A percentile compares a stretch with the other conserved stretches of the same genome.
Conservation (phyloP, 441 rosid genomes). For the Mallotus repandus region DNA sequence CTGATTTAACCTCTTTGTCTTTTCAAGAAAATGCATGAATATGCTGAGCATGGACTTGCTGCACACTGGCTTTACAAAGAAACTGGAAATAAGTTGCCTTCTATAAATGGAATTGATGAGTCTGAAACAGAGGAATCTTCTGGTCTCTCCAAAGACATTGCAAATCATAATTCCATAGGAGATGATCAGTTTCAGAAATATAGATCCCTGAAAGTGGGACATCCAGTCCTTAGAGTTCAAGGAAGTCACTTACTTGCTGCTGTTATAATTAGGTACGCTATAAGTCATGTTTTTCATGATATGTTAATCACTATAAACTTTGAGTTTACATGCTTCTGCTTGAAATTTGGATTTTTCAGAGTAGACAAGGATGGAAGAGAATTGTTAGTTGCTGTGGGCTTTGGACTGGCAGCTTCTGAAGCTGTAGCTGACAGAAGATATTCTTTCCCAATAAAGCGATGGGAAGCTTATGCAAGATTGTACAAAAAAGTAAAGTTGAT, state of each 20-base stretch:
- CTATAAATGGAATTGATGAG: slow-evolving; percentile 41
- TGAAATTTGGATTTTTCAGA: slow-evolving; percentile 42
- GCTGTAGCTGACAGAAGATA: slow-evolving; percentile 73
- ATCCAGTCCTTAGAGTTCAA: slow-evolving; percentile 73
- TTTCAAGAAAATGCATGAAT: slow-evolving; percentile 72
- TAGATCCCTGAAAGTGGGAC: slow-evolving; percentile 58
- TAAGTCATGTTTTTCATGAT: slow-evolving; percentile 10
- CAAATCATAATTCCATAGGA: slow-evolving; percentile 36
- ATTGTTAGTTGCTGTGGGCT: slow-evolving; percentile 79
- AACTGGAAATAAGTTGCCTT: slow-evolving; percentile 47
- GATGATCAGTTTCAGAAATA: slow-evolving; percentile 48
- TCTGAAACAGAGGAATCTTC: slow-evolving; percentile 44
- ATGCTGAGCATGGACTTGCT: slow-evolving; percentile 84
- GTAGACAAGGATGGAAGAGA: slow-evolving; percentile 65
- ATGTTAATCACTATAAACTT: slow-evolving; percentile 1
- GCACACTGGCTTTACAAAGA: slow-evolving; percentile 90
- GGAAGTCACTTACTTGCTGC: slow-evolving; percentile 80
- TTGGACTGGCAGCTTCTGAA: slow-evolving; percentile 69
- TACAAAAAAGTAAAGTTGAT: slow-evolving; percentile 56
- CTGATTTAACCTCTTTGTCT: slow-evolving; percentile 7
- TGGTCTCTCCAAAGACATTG: slow-evolving; percentile 41
- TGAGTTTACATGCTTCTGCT: slow-evolving; percentile 10
- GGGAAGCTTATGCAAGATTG: slow-evolving; percentile 75
- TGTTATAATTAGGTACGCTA: slow-evolving; percentile 52
- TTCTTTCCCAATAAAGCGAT: slow-evolving; percentile 57